Evolutionary conservation across 768 basidiomycete genomes (phyloP).

Genomic region (Leccinum subtestaceum): DNA sequence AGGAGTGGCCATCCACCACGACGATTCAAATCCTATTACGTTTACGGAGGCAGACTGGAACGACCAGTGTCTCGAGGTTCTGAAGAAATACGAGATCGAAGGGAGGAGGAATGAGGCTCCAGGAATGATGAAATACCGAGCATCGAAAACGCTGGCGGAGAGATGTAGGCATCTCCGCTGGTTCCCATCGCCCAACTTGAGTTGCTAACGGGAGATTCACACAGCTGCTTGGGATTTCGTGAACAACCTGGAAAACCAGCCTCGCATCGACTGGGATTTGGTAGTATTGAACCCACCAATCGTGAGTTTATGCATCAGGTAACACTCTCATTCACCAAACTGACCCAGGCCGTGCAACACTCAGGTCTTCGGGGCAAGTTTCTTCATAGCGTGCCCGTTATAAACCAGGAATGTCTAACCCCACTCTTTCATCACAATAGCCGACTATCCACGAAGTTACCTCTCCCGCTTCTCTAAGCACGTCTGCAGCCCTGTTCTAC

Average conservation of each 20-base stretch:
- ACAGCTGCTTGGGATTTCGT: slow-evolving; percentile 28
- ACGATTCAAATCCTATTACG: slow-evolving; percentile 23
- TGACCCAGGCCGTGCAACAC: slow-evolving; percentile 23
- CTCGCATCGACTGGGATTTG: too few species aligned
- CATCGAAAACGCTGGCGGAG: slow-evolving; percentile 69
- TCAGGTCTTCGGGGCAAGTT: too few species aligned
- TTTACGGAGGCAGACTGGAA: slow-evolving; percentile 48
- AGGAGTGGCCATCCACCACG: slow-evolving; percentile 43
- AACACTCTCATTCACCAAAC: too few species aligned
- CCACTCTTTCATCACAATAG: not conserved
- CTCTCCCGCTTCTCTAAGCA: too few species aligned
- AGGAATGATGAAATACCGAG: slow-evolving; percentile 44
- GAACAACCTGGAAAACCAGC: slow-evolving; percentile 28
- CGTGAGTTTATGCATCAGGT: slow-evolving; percentile 20
- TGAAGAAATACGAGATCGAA: slow-evolving; percentile 44
- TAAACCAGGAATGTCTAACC: not conserved
- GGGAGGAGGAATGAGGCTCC: slow-evolving; percentile 42
- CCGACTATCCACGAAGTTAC: too few species aligned
- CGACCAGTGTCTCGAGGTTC: slow-evolving; percentile 35
- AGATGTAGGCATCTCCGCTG: slow-evolving; percentile 12
- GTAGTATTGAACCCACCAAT: slow-evolving; percentile 31
- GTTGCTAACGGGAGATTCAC: too few species aligned
- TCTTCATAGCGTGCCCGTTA: too few species aligned
- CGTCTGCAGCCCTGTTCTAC: too few species aligned
- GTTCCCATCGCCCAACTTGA: too few species aligned